Evolutionary conservation across 257 asterid species (phyloP), one percentile per base, ranked within the genome.

Genomic region (Thymus mandschuricus): DNA sequence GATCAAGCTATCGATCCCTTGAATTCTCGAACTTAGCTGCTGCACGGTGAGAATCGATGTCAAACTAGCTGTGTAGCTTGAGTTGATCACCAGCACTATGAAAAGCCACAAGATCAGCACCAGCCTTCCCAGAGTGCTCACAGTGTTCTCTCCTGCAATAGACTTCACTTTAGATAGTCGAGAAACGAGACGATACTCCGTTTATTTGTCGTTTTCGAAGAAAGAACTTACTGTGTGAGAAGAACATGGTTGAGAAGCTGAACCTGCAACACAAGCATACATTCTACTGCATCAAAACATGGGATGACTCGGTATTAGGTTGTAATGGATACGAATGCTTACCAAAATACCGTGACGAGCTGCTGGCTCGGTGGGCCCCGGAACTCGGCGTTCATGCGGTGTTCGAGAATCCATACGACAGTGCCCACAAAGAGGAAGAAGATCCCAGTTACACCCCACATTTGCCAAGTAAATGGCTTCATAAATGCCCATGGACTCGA

Each of bases 11-110:
- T 89, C 94, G 8, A 92, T 90, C 62, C 98, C 98, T 76, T 82
- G 83, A 58, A 92, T 78, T 70, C 86, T 81, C 38, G 97, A 86
- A 35, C 76, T 77, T 56, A 92, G 91, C 76, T 86, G 89, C 77
- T 86, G 91, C 46, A 90, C 97, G 1, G 98, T 92, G 57, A 92
- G 92, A 66, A 90, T 92, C 45, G 98, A 92, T 15, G 98, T 90
- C 89, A 92, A 90, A 77, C 98, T 92, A 77, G 98, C 97, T 13
- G 98, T 92, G 31, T 92, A 92, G 85, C 98, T 92, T 62, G 98
- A 92, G 66, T 88, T 92, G 79, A 92, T 86, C 44, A 92, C 86
- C 77, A 92, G 51, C 54, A 92, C 97, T 29, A 90, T 94, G 46
- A 82, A 92, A 48, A 92, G 97, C 98, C 98, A 92, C 64, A 92